Conservation (phyloP, 176 grass and related monocot genomes). For the Avena sativa region DNA sequence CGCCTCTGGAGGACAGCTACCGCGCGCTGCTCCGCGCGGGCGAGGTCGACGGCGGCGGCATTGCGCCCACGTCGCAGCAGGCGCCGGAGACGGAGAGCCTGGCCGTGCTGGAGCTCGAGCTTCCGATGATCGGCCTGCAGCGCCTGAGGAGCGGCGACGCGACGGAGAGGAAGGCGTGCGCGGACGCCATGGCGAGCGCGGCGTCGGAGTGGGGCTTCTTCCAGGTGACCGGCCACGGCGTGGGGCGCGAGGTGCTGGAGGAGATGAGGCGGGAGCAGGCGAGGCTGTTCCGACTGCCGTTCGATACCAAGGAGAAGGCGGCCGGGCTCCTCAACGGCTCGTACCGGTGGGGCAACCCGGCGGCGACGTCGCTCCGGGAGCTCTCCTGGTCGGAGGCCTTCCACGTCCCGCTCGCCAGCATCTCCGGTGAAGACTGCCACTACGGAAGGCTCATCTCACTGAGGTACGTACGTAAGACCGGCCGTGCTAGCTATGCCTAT, state of each 20-base stretch:
- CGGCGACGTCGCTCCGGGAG: slow-evolving; percentile 67
- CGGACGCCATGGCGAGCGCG: slow-evolving; percentile 53
- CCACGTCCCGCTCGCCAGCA: slow-evolving; percentile 71
- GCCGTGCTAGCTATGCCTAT: too few species aligned
- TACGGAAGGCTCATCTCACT: slow-evolving; percentile 61
- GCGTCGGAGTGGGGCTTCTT: slow-evolving; percentile 92
- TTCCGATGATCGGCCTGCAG: slow-evolving; percentile 67
- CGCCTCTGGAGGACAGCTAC: slow-evolving; percentile 65
- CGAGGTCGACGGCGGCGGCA: slow-evolving; percentile 13
- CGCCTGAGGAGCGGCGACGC: slow-evolving; percentile 33
- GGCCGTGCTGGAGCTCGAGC: slow-evolving; percentile 55
- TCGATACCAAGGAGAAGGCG: slow-evolving; percentile 57
- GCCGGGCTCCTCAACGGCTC: slow-evolving; percentile 66
- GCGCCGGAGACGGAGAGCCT: not conserved
- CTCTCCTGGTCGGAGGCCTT: slow-evolving; percentile 96
- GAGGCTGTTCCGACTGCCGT: slow-evolving; percentile 68
- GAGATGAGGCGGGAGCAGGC: slow-evolving; percentile 62
- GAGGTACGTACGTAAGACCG: slow-evolving; percentile 41
- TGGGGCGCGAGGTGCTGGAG: slow-evolving; percentile 49
- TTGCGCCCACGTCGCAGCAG: not conserved
- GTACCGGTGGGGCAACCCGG: slow-evolving; percentile 84
- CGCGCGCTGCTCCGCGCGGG: slow-evolving; percentile 48
- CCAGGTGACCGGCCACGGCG: slow-evolving; percentile 75
- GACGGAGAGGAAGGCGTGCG: slow-evolving; percentile 44
- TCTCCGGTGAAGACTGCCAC: slow-evolving; percentile 54